phyloP scores from a whole-genome alignment of 768 basidiomycete genomes.

The Leccinum obscurum region DNA sequence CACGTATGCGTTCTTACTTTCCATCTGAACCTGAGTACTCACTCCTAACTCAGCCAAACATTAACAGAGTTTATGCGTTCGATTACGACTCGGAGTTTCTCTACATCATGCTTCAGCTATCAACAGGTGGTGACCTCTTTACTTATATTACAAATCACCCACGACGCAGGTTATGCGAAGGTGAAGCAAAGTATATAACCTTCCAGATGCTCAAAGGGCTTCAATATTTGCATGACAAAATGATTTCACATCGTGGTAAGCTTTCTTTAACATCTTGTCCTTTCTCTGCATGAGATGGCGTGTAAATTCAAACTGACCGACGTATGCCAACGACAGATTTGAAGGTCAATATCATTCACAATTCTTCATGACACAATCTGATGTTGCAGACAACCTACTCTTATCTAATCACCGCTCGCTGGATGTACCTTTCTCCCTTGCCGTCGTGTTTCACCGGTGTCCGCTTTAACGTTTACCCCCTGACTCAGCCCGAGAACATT shows the following conservation, averaged over 20 bases:
- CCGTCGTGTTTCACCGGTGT: neutral
- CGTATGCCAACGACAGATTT: constrained; percentile 46
- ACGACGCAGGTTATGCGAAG: constrained; percentile 62
- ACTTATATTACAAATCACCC: constrained; percentile 72
- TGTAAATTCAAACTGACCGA: constrained; percentile 1
- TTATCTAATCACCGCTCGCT: neutral
- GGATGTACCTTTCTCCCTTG: neutral
- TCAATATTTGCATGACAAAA: constrained; percentile 65
- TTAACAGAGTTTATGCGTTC: constrained; percentile 74
- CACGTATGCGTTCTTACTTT: constrained; percentile 52
- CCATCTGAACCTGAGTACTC: neutral
- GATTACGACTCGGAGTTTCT: constrained; percentile 62
- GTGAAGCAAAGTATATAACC: constrained; percentile 83
- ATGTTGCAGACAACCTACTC: constrained; percentile 1
- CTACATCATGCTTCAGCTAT: constrained; percentile 85
- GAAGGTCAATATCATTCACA: constrained; percentile 44
- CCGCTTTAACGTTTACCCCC: neutral
- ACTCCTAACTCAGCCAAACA: constrained; percentile 60
- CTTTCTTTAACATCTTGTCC: neutral
- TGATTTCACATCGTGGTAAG: constrained; percentile 79
- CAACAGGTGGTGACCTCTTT: constrained; percentile 86
- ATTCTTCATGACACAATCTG: neutral
- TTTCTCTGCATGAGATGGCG: neutral
- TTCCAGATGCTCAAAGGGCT: constrained; percentile 75
- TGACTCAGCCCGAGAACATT: constrained; percentile 75